Evolutionary conservation across 2,329 filamentous ascomycete genomes (phyloP), one percentile per base, ranked within the genome.

Genomic region (Cytospora piceicola): DNA sequence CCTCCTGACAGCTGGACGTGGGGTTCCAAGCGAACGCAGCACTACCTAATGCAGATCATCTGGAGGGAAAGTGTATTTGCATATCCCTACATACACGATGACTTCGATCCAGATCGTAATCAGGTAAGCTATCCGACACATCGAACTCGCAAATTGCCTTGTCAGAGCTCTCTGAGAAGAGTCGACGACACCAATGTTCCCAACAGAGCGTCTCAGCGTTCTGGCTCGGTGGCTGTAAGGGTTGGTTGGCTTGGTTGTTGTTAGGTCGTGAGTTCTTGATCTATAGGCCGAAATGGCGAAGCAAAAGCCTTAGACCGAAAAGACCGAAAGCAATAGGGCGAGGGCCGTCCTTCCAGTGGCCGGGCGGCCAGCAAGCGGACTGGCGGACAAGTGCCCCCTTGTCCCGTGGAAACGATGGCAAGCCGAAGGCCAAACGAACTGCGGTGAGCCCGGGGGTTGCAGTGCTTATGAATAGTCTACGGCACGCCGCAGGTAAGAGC

Each of bases 401-500:
- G 34, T 20, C 27, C 58, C 24, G 22, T 60, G 34, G 29, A 15
- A n/a, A 36, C 42, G 29, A 27, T 56, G 34, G 4, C 42, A 53
- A 20, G 42, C 29, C 55, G 32, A 30, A 30, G 42, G 58, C 14
- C 42, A 32, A 39, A 32, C 20, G 55, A 20, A 36, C 53, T 54
- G 46, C 34, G 20, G 24, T 34, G 53, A 54, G 24, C 52, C 55
- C 36, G 27, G 49, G 56, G 46, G 32, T 54, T 52, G 49, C 42
- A 52, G n/a, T 20, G 55, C 55, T 54, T 46, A 60, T 54, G 56
- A 36, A 22, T 4, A n/a, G 3, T 27, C 39, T 49, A 52, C 42
- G 29, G 22, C 9, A 32, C n/a, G 52, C n/a, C 8, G 15, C 29
- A 30, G 39, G 54, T 59, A 54, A 61, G 57, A 65, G 58, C 63